A percentile compares a stretch with the other conserved stretches of the same genome.
Evolutionary conservation across 2,329 filamentous ascomycete genomes (phyloP).

Genomic region (Chalaropsis ovoidea): DNA sequence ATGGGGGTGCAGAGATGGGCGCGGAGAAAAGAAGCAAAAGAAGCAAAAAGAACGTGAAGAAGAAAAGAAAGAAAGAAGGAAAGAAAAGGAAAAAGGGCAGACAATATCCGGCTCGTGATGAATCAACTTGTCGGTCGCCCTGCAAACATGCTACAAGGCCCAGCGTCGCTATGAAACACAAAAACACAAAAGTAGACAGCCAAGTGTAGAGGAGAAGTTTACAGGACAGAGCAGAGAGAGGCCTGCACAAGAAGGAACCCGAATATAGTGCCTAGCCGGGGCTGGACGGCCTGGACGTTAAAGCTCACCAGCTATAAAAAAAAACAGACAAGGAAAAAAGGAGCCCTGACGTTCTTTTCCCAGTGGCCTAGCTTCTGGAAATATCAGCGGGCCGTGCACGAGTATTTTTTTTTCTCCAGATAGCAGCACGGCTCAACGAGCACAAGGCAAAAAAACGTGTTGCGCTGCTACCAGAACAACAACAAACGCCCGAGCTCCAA

Average conservation of each 20-base stretch:
- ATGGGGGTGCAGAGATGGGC: neutral
- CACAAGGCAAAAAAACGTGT: neutral
- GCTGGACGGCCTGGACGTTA: neutral
- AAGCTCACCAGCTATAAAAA: slow-evolving; percentile 8
- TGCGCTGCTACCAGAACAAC: neutral
- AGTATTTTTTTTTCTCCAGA: slow-evolving; percentile 15
- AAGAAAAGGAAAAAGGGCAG: neutral
- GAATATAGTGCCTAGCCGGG: slow-evolving; percentile 1
- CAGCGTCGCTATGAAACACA: slow-evolving; percentile 3
- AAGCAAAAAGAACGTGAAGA: neutral
- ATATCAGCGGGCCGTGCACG: slow-evolving; percentile 9
- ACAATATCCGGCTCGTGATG: neutral
- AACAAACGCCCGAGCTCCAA: slow-evolving; percentile 11
- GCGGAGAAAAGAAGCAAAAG: slow-evolving; percentile 5
- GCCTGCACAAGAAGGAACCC: neutral
- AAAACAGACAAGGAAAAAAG: neutral
- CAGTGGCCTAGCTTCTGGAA: neutral
- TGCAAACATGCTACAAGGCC: slow-evolving; percentile 7
- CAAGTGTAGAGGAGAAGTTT: neutral
- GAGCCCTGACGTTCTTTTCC: neutral
- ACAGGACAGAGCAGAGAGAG: neutral
- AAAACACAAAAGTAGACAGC: slow-evolving; percentile 5
- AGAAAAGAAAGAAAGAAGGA: neutral
- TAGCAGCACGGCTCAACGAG: slow-evolving; percentile 9
- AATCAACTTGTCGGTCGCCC: neutral